These are phyloP conservation scores for Picocystis sp. DNA, from an alignment of 163 green algal genomes.

Conservation along the genomic window DNA sequence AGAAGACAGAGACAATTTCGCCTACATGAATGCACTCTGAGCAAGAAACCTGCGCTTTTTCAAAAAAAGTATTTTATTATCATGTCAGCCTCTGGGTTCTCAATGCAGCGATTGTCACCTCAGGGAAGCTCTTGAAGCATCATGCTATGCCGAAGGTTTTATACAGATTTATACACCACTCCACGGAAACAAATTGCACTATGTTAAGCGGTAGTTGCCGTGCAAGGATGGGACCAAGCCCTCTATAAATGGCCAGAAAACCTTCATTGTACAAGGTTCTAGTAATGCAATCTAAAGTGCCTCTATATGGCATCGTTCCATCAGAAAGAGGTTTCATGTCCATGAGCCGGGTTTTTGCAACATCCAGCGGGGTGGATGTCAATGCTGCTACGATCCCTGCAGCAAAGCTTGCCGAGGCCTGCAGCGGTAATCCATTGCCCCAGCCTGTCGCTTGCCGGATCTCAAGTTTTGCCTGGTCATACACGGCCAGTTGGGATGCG, in stretches of 20 bases:
- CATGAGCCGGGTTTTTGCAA: constrained; percentile 14
- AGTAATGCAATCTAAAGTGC: constrained; percentile 16
- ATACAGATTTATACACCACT: no score
- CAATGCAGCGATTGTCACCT: no score
- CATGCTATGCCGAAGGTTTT: no score
- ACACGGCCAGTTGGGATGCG: constrained; percentile 16
- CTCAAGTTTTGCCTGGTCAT: constrained; percentile 12
- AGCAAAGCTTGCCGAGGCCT: constrained; percentile 3
- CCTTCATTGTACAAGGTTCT: constrained; percentile 19
- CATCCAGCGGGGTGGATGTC: constrained; percentile 9
- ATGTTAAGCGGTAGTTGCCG: constrained; percentile 16
- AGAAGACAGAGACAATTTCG: no score
- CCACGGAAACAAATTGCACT: no score
- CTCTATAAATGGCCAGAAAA: constrained; percentile 21
- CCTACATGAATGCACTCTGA: no score
- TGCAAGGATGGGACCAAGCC: constrained; percentile 13
- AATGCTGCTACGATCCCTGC: constrained; percentile 8
- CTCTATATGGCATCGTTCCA: constrained; percentile 12
- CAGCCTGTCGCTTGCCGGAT: constrained; percentile 2
- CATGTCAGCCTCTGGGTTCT: no score
- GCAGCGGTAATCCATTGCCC: constrained; percentile 3
- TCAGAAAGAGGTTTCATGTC: constrained; percentile 17
- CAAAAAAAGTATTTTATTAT: no score
- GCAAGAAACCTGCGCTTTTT: no score
- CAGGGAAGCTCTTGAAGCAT: no score